Base-by-base conservation (phyloP, 2,329 filamentous ascomycete species). In the Didymella arachidicola region DNA sequence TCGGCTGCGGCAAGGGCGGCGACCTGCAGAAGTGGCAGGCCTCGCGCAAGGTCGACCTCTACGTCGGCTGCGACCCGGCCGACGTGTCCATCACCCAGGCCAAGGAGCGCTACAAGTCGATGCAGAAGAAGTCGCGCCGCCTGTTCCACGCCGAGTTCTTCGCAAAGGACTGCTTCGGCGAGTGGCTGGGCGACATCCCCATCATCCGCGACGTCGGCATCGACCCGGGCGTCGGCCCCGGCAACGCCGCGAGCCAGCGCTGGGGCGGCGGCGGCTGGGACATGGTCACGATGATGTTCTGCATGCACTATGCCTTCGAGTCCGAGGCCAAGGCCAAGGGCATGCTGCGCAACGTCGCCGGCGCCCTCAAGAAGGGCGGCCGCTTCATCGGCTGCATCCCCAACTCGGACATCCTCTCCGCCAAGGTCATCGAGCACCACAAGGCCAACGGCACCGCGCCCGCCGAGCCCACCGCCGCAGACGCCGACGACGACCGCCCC, bases 271-370 rank as follows among this genome's bases (percentile, higher is more conserved):
- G 94, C 39, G 81, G 81, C 4, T 99, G 98, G 69, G 95, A 99
- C 74, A 91, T 98, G 41, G 94, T 99, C 63, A 93, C 90, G 73
- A 97, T 97, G 87, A 99, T 99, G 95, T 99, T 99, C 78, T 96
- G 93, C 71, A 95, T 99, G 88, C 95, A 99, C 79, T 99, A 99
- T 76, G 93, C 95, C 6, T 99, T 98, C 68, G 95, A 98, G 80
- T 92, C 84, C 51, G 94, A 99, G 77, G 86, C 87, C 46, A 96
- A 97, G 77, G 92, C 94, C 2, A 87, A 92, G 43, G 91, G 87
- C 62, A 98, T 99, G 95, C 84, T 99, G 55, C 86, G 88, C 70
- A 99, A 99, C 72, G 94, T 99, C 3, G 89, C 95, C 0, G 91
- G 93, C 1, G 86, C 91, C 2, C 79, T 99, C 70, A 97, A 94